phyloP scores from a whole-genome alignment of 345 rosid genomes.

The Dovyalis caffra region DNA sequence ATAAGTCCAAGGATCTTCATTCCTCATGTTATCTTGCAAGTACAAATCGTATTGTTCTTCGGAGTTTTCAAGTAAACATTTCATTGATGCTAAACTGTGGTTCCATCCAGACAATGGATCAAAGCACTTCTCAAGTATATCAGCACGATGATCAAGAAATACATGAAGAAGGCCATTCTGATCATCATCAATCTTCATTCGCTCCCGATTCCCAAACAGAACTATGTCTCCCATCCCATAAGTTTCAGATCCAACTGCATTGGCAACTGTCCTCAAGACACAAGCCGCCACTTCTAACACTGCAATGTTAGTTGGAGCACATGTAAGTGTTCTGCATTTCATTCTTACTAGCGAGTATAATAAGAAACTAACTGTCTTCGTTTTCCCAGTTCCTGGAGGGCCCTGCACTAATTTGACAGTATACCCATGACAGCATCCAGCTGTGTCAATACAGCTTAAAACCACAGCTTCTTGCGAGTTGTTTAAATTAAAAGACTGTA shows the following conservation, averaged over 20 bases:
- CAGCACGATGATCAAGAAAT: constrained; percentile 5
- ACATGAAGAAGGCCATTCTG: constrained; percentile 5
- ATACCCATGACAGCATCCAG: constrained; percentile 4
- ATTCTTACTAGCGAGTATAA: background rate
- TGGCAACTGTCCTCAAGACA: background rate
- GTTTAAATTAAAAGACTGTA: background rate
- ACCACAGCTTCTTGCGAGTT: background rate
- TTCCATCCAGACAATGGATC: constrained; percentile 1
- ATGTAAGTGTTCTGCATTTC: constrained; percentile 21
- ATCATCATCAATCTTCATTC: constrained; percentile 13
- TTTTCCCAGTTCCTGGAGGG: constrained; percentile 27
- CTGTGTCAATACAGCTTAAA: background rate
- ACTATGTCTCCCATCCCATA: constrained; percentile 12
- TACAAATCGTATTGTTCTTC: background rate
- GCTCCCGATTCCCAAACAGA: constrained; percentile 6
- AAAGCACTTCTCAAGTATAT: background rate
- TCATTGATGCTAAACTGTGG: constrained; percentile 1
- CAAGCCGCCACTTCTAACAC: constrained; percentile 1
- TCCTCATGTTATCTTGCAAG: background rate
- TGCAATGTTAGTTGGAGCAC: constrained; percentile 21
- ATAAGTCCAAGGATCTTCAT: background rate
- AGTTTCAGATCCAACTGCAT: background rate
- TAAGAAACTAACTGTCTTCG: constrained; percentile 7
- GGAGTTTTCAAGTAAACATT: background rate
- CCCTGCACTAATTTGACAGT: constrained; percentile 10